A percentile compares a stretch with the other conserved stretches of the same genome.
These are phyloP conservation scores for Aspergillus glaucus DNA, from an alignment of 2,329 filamentous ascomycete genomes.

Conservation along the genomic window DNA sequence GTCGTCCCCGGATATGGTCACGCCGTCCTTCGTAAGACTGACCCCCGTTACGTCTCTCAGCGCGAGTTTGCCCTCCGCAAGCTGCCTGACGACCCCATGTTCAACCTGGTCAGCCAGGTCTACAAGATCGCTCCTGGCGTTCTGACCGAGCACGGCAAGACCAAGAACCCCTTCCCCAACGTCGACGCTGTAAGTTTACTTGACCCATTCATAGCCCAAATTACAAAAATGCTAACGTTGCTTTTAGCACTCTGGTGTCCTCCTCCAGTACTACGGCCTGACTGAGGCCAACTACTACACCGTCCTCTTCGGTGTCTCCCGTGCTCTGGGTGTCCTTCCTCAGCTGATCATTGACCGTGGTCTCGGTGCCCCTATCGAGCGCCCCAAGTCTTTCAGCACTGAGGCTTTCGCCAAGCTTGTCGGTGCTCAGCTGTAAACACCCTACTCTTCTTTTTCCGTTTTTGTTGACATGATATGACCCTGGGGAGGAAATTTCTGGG, in stretches of 20 bases:
- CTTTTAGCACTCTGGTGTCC: slow-evolving; percentile 79
- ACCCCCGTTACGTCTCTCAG: slow-evolving; percentile 97
- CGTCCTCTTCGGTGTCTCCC: slow-evolving; percentile 96
- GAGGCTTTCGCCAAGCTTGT: slow-evolving; percentile 93
- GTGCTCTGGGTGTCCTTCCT: slow-evolving; percentile 95
- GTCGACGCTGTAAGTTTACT: slow-evolving; percentile 64
- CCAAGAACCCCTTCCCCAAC: slow-evolving; percentile 99
- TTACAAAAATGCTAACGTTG: slow-evolving; percentile 7
- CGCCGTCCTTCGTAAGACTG: slow-evolving; percentile 98
- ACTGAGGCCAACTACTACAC: slow-evolving; percentile 99
- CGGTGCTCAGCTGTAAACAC: slow-evolving; percentile 74
- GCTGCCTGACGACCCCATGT: slow-evolving; percentile 96
- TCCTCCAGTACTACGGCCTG: slow-evolving; percentile 98
- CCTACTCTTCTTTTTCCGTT: neutral
- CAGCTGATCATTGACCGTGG: slow-evolving; percentile 99
- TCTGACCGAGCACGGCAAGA: slow-evolving; percentile 99
- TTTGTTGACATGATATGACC: slow-evolving; percentile 11
- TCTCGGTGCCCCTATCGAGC: slow-evolving; percentile 92
- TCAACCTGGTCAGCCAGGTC: slow-evolving; percentile 99
- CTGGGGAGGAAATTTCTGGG: slow-evolving; percentile 8
- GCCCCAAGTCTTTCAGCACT: slow-evolving; percentile 98
- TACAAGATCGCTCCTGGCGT: slow-evolving; percentile 99
- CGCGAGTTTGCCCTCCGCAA: slow-evolving; percentile 93
- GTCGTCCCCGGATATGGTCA: slow-evolving; percentile 98
- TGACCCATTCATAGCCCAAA: neutral